Evolutionary conservation across 768 basidiomycete species (phyloP).

Genomic region (Rhodotorula toruloides): DNA sequence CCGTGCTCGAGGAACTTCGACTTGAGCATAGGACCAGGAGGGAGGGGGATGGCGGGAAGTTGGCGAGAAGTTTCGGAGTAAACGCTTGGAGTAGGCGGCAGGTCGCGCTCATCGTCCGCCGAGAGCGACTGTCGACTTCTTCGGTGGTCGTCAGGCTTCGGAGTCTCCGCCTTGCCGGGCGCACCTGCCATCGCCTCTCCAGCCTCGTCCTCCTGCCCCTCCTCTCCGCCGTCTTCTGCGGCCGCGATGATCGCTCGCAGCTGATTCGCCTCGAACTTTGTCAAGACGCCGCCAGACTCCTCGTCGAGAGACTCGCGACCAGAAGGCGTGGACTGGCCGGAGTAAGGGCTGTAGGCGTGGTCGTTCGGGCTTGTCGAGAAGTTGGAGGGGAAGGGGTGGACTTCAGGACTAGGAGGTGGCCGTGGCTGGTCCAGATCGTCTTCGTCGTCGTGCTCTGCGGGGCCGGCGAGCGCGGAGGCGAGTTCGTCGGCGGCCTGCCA

Average conservation of each 20-base stretch:
- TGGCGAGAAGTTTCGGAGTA: conserved; percentile 27
- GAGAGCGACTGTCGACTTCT: neutral
- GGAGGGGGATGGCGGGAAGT: conserved; percentile 21
- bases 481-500: conserved; percentile 71
- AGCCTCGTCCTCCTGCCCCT: neutral
- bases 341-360: neutral
- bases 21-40: conserved; percentile 72
- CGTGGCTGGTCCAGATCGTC: neutral
- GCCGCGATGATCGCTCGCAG: conserved; percentile 36
- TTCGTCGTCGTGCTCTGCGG: neutral
- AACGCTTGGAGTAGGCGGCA: conserved; percentile 19
- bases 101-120: conserved; percentile 1
- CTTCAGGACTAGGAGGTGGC: conserved; percentile 4
- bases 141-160: neutral
- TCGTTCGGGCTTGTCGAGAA: conserved; percentile 13
- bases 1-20: conserved; percentile 66
- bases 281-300: conserved; percentile 30
- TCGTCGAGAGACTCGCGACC: conserved; percentile 26
- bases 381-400: neutral
- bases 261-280: conserved; percentile 24
- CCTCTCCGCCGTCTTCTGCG: neutral
- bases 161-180: neutral
- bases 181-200: conserved; percentile 5
- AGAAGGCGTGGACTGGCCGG: conserved; percentile 24
- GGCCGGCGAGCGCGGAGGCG: conserved; percentile 66